Evolutionary conservation across 306 rosid genomes (phyloP), one percentile per base, ranked within the genome.

Genomic region (Sphenostylis stenocarpa): DNA sequence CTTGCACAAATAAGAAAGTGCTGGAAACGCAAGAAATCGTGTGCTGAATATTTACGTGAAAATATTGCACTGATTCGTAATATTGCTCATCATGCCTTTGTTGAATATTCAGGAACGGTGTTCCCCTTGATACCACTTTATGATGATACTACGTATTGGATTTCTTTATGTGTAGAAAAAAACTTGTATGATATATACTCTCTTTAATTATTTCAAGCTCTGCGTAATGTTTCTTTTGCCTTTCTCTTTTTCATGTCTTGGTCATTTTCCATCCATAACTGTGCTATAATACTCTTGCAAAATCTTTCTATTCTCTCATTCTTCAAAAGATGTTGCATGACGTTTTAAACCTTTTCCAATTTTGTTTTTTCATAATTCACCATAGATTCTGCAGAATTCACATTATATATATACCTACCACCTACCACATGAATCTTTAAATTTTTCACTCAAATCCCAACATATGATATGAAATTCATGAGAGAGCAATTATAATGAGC

Each of bases 91-190:
- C 20, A 85, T 86, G 78, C 20, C 63, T 72, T 5, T 26, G 36
- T 72, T 82, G 91, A 90, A 90, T 78, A 77, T 76, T 82, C 16
- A 47, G 24, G 36, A 55, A 74, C 60, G 80, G 74, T 84, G 83
- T 83, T 71, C 85, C 85, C 83, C 52, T 80, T 63, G 77, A 85
- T 82, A 61, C 87, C 86, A 76, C 85, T 74, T 70, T 74, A 68
- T 64, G 58, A 63, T 64, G 58, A 69, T 61, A 51, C 1, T 63
- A 72, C 56, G 74, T 60, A 60, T 58, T 58, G 79, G 72, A 43
- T 53, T 77, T 58, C 82, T 79, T 20, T 65, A 10, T 55, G 41
- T 5, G 45, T 29, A 26, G 49, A 14, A 26, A n/a, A 10, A 9
- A 68, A 16, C 8, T 44, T 51, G 21, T 8, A 70, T 70, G 33